phyloP scores from a whole-genome alignment of 2,329 filamentous ascomycete species.

The Trichophaea hybrida region DNA sequence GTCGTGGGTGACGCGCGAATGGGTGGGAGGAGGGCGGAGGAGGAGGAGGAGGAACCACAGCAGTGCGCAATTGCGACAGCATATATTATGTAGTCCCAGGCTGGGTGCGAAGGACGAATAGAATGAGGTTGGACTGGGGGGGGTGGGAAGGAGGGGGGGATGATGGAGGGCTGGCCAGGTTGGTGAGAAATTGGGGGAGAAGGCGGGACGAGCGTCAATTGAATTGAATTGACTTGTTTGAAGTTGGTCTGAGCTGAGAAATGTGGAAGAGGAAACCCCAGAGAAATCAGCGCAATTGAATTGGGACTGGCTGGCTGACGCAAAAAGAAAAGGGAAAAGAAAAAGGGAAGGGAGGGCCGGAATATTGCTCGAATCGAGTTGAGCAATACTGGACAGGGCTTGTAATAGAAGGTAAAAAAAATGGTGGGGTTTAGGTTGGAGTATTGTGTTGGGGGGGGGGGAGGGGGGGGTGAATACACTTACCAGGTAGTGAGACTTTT shows the following conservation, averaged over 20 bases:
- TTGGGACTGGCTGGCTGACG: not conserved
- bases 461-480: not conserved
- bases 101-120: conserved; percentile 1
- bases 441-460: not conserved
- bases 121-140: not conserved
- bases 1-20: not conserved
- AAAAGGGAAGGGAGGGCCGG: conserved; percentile 6
- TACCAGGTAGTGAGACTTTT: not conserved
- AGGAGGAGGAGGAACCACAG: conserved; percentile 3
- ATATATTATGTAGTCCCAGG: conserved; percentile 5
- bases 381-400: conserved; percentile 11
- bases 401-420: not conserved
- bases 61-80: conserved; percentile 9
- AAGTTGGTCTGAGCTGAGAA: conserved; percentile 3
- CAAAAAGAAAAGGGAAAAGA: conserved; percentile 10
- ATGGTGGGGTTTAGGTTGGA: not conserved
- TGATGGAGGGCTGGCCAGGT: not conserved
- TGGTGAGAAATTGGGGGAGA: not conserved
- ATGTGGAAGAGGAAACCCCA: not conserved
- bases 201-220: conserved; percentile 2
- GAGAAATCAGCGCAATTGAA: conserved; percentile 5
- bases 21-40: not conserved
- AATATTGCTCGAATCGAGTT: conserved; percentile 3
- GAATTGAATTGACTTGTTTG: conserved; percentile 4
- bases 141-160: not conserved